Base-by-base conservation (phyloP, 163 green algal genomes). In the Scenedesmus sp. region DNA sequence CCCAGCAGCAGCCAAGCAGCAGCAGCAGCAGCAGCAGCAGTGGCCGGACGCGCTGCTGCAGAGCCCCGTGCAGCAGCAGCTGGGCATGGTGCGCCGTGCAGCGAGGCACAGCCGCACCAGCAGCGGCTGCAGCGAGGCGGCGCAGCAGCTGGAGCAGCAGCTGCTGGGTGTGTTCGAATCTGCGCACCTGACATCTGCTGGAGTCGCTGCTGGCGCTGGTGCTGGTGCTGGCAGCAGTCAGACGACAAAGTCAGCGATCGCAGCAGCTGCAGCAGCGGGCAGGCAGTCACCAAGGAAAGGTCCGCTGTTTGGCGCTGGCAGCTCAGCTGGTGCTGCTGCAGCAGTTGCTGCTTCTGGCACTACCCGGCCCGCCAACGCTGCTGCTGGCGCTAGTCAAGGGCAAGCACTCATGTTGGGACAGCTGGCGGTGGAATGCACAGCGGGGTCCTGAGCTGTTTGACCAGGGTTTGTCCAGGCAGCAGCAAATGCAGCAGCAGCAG, bases 111-210 rank as follows among this genome's bases (percentile, higher is more conserved):
- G 35, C 24, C 68, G 73, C 35, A 91, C 65, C 73, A 91, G 86
- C 76, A 86, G 86, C 86, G 51, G 53, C 35, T 86, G 78, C 51
- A 91, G 76, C 43, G 86, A 91, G 68, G 76, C 76, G 68, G 76
- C 51, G 46, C 43, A 82, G 73, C 73, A 86, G 76, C 76, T 91
- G 43, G 86, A 91, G 86, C 76, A 86, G 73, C 86, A 91, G 76
- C 76, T 91, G 46, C 24, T 91, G 43, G 53, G 35, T 35, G 56
- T 91, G 35, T 91, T 81, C 70, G 86, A 86, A 49, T 73, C 86
- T 72, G 81, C 9, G 0, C 3, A 7, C 6, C 0, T 42, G 16
- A 49, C 51, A n/a, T 33, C 51, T 56, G 53, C 49, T 70, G 30
- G 12, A 3, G 35, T 15, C 44, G 81, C 16, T 22, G 7, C 46